Evolutionary conservation across 2,329 filamentous ascomycete genomes (phyloP).

Genomic region (Fusarium continuum): DNA sequence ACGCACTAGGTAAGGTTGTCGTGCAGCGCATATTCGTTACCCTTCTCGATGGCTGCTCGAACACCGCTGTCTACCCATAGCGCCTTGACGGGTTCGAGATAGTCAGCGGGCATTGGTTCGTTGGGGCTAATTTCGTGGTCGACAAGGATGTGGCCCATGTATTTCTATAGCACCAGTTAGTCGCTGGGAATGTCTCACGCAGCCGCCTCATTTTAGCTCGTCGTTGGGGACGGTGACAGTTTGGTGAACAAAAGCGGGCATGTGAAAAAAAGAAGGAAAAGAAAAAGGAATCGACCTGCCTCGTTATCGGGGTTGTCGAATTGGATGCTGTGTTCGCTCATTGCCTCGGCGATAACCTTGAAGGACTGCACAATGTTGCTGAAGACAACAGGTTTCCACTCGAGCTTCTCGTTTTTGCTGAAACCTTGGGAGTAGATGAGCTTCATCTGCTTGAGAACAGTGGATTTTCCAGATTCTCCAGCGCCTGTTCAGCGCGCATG

Average conservation of each 20-base stretch:
- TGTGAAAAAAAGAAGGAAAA: too few relatives aligned
- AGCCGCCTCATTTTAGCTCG: neutral
- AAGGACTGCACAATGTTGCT: conserved; percentile 94
- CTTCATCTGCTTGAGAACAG: conserved; percentile 98
- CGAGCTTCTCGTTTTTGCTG: conserved; percentile 85
- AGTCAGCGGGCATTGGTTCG: conserved; percentile 81
- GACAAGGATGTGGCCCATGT: conserved; percentile 78
- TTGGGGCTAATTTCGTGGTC: conserved; percentile 85
- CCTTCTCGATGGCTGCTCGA: conserved; percentile 86
- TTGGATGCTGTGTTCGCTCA: conserved; percentile 82
- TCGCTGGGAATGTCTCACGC: conserved; percentile 40
- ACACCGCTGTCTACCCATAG: conserved; percentile 88
- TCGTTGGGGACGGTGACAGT: neutral
- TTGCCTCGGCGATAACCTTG: conserved; percentile 88
- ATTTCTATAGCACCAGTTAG: conserved; percentile 66
- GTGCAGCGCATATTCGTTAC: conserved; percentile 95
- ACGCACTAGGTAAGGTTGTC: conserved; percentile 94
- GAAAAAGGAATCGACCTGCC: conserved; percentile 58
- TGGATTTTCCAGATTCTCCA: conserved; percentile 91
- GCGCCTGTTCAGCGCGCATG: conserved; percentile 68
- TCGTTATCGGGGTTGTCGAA: conserved; percentile 84
- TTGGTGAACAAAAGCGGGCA: neutral
- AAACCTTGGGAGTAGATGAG: conserved; percentile 96
- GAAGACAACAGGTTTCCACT: conserved; percentile 96
- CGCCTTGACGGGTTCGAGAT: conserved; percentile 80